phyloP scores from a whole-genome alignment of 129 eudicot genomes.

The Gnaphalium uliginosum region DNA sequence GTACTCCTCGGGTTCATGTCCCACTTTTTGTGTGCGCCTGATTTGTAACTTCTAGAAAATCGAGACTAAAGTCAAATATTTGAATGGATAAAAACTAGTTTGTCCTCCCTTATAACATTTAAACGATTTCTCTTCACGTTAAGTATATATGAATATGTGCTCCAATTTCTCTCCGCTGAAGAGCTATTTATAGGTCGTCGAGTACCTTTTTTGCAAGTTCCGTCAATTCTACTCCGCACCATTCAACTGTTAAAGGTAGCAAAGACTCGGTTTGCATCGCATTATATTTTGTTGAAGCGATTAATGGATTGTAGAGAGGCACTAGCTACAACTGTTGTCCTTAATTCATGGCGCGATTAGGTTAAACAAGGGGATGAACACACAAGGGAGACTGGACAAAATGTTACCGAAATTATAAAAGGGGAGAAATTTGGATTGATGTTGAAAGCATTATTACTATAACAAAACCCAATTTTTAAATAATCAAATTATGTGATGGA shows the following conservation, averaged over 20 bases:
- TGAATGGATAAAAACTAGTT: no score
- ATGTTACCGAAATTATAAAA: not conserved
- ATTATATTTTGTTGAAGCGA: slow-evolving; percentile 18
- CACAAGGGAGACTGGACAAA: not conserved
- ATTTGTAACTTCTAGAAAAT: no score
- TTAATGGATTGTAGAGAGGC: slow-evolving; percentile 8
- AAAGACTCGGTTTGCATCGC: slow-evolving; percentile 21
- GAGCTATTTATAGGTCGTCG: no score
- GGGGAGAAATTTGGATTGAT: slow-evolving; percentile 11
- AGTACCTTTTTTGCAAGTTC: no score
- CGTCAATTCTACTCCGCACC: no score
- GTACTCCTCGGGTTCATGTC: no score
- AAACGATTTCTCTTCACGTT: no score
- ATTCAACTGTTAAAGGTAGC: slow-evolving; percentile 25
- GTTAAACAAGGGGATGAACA: slow-evolving; percentile 21
- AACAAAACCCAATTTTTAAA: not conserved
- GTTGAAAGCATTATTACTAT: not conserved
- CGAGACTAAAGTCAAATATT: no score
- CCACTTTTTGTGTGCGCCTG: no score
- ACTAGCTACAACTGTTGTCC: slow-evolving; percentile 6
- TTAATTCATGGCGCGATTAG: slow-evolving; percentile 23
- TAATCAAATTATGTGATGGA: slow-evolving; percentile 8
- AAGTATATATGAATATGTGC: no score
- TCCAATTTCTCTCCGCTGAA: no score
- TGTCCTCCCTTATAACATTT: no score